phyloP scores from a whole-genome alignment of 2,329 filamentous ascomycete species.

The Chaetomiaceae sp. region DNA sequence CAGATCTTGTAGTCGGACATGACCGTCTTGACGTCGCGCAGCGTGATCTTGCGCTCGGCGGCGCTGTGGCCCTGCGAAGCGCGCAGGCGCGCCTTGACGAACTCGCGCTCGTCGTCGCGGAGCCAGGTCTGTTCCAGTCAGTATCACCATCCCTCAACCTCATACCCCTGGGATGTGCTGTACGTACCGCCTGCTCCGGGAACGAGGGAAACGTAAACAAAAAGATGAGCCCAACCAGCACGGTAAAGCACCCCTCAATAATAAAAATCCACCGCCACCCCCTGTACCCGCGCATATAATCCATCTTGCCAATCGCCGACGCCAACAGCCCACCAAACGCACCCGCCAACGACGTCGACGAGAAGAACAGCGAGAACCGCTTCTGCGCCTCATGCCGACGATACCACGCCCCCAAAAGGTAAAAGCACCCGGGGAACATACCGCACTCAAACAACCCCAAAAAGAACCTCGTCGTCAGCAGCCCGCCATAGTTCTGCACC shows the following conservation, averaged over 20 bases:
- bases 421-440: conserved; percentile 72
- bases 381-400: conserved; percentile 82
- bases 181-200: conserved; percentile 32
- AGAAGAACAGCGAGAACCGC: conserved; percentile 92
- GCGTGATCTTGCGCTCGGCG: conserved; percentile 56
- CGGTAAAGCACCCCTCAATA: conserved; percentile 64
- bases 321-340: conserved; percentile 85
- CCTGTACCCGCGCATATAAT: conserved; percentile 59
- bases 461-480: conserved; percentile 80
- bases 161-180: not conserved
- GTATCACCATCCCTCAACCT: conserved; percentile 34
- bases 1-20: conserved; percentile 73
- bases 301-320: conserved; percentile 85
- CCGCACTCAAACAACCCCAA: conserved; percentile 72
- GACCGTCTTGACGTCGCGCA: conserved; percentile 55
- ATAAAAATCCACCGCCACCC: conserved; percentile 87
- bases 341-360: conserved; percentile 70
- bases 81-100: conserved; percentile 60
- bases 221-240: conserved; percentile 56
- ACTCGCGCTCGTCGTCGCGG: conserved; percentile 62
- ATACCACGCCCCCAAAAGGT: conserved; percentile 77
- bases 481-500: conserved; percentile 69
- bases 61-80: conserved; percentile 63
- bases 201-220: conserved; percentile 71
- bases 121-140: conserved; percentile 61